Evolutionary conservation across 2,329 filamentous ascomycete genomes (phyloP), one percentile per base, ranked within the genome.

Genomic region (Paraconiothyrium sp.): DNA sequence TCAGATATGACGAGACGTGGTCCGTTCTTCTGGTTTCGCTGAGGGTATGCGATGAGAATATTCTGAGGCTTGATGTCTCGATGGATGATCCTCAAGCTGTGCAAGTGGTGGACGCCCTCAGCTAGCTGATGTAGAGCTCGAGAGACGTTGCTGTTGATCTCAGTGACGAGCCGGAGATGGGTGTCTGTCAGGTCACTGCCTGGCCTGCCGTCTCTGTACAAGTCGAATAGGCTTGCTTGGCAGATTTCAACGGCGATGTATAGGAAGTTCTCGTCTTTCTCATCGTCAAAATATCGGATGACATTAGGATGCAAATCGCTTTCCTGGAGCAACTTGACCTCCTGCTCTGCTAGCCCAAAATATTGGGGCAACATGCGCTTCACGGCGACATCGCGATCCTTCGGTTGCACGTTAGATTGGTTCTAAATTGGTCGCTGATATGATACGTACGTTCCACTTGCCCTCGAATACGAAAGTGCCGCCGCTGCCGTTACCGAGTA

Each of bases 11-110:
- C 87, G 41, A 99, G 85, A n/a, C 94, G 90, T 27, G 93, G 90
- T 39, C 85, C 87, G 46, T 88, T 87, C 61, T 89, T 85, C 69
- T 90, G 89, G 67, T 86, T 89, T 82, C 90, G 89, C 60, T 88
- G 86, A 0, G 88, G 87, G 64, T 86, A 85, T 27, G 88, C 87
- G 61, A 98, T 93, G 1, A 99, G 84, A 54, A 99, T 98, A 70
- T 99, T 99, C 73, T 99, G 95, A 0, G 95, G 95, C 77, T 99
- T 99, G 72, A 99, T 87, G 74, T 99, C 95, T 57, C 95, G 92
- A 77, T 99, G 95, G 3, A 99, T 96, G 73, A 99, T 97, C 63
- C 95, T 91, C 47, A 98, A 85, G 20, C 89, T 90, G 79, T 99
- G 95, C 10, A 99, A 83, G 78, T 98, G 94, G 60, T 90, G 89